Base-by-base conservation (phyloP, 371 early-diverging fungal genomes). In the Lichtheimia ramosa region DNA sequence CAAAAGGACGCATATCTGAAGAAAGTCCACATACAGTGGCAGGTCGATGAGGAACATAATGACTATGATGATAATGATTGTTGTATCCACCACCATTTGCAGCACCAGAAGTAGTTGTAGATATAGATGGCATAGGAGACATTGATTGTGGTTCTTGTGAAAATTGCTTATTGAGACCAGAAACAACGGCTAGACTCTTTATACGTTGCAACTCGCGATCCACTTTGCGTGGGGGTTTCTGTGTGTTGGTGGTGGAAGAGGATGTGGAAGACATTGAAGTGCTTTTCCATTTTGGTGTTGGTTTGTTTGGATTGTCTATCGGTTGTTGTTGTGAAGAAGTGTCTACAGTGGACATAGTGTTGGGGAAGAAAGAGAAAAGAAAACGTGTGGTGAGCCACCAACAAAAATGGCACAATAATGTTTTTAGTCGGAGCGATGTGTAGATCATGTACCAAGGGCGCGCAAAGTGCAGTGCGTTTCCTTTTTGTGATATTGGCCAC, bases 131-230 rank as follows among this genome's bases (percentile, higher is more conserved):
- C 1, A 54, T 48, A 16, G 63, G 65, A 5, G 48, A 25, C 48
- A 54, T 56, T 39, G 59, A 42, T 21, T 55, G 65, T 28, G 69
- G 58, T 21, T 54, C 62, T 28, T 70, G 67, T 7, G 62, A 48
- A 63, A 77, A 77, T 24, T 55, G 53, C 49, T 67, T 71, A 23
- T 72, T 75, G 5, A 72, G 51, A 5, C 73, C 77, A 10, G 78
- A 78, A 3, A 78, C 78, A 3, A 78, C 75, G 4, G 67, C 78
- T 4, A 74, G 40, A 18, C 75, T 74, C 57, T 78, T 78, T 34
- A 78, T 63, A 27, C 75, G 69, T 18, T 78, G 68, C 3, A 78
- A 63, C 43, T 78, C 78, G 34, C 65, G 63, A 40, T 78, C 78
- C 2, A 68, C 68, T 23, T 61, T 65, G 27, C 71, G 66, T 43